Evolutionary conservation across 176 grass and related monocot genomes (phyloP).

Genomic region (Aegilops umbellulata): DNA sequence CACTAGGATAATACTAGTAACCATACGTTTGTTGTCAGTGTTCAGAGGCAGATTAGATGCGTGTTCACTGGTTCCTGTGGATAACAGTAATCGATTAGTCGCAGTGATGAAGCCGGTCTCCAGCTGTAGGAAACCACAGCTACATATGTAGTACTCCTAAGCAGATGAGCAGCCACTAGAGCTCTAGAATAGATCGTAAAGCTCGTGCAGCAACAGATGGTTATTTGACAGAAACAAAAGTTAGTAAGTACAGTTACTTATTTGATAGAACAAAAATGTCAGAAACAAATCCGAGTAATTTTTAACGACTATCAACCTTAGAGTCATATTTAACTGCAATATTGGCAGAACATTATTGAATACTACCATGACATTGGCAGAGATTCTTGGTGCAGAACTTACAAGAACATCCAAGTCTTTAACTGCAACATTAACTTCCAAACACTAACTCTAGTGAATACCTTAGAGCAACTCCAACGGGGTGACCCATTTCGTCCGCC

Average conservation of each 20-base stretch:
- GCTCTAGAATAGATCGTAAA: not conserved
- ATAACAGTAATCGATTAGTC: slow-evolving; percentile 27
- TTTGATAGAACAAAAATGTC: too few species aligned
- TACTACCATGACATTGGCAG: not conserved
- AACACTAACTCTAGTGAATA: not conserved
- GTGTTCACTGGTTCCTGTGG: not conserved
- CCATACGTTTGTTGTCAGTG: not conserved
- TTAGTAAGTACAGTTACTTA: too few species aligned
- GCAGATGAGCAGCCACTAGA: not conserved
- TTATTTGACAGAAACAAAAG: not conserved
- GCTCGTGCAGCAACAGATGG: not conserved
- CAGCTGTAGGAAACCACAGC: not conserved
- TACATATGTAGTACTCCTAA: not conserved
- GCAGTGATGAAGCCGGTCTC: not conserved
- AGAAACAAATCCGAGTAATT: not conserved
- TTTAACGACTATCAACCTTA: not conserved
- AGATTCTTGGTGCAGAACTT: slow-evolving; percentile 34
- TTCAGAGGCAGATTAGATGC: not conserved
- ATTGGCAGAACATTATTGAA: too few species aligned
- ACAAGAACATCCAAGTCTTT: slow-evolving; percentile 34
- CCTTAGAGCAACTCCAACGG: too few species aligned
- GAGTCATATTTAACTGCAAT: not conserved
- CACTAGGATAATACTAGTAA: too few species aligned
- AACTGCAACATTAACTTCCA: not conserved
- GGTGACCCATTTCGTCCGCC: too few species aligned